Evolutionary conservation across 2,329 filamentous ascomycete species (phyloP).

Genomic region (Albifimbria verrucaria): DNA sequence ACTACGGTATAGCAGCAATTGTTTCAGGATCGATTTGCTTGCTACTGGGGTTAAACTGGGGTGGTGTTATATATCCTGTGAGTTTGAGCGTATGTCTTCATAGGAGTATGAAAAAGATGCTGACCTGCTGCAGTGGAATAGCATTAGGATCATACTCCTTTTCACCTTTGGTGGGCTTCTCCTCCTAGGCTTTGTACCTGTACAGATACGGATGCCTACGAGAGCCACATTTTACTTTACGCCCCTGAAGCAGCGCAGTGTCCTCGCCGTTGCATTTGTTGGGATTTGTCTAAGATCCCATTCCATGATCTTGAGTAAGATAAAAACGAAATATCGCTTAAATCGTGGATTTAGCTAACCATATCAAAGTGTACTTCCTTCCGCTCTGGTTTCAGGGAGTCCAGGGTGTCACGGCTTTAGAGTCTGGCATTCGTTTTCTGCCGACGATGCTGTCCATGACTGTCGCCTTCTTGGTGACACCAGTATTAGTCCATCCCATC

Average conservation of each 20-base stretch:
- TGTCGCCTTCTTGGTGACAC: conserved; percentile 20
- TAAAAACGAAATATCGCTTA: not conserved
- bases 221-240: conserved; percentile 38
- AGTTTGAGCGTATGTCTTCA: conserved; percentile 8
- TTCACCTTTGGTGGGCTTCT: conserved; percentile 38
- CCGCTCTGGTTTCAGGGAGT: conserved; percentile 51
- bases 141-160: conserved; percentile 39
- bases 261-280: conserved; percentile 30
- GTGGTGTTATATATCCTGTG: conserved; percentile 29
- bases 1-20: conserved; percentile 51
- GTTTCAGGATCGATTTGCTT: conserved; percentile 47
- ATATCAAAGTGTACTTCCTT: conserved; percentile 42
- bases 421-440: conserved; percentile 24
- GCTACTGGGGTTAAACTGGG: conserved; percentile 47
- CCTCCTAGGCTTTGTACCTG: conserved; percentile 36
- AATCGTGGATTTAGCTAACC: not conserved
- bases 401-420: conserved; percentile 26
- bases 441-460: conserved; percentile 26
- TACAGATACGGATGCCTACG: conserved; percentile 30
- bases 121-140: conserved; percentile 38
- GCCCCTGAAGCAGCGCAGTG: conserved; percentile 37
- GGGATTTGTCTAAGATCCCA: conserved; percentile 21
- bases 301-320: conserved; percentile 15
- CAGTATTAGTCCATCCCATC: conserved; percentile 19
- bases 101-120: not conserved